These are phyloP conservation scores for Fusarium begoniae DNA, from an alignment of 2,329 filamentous ascomycete genomes.

Conservation along the genomic window DNA sequence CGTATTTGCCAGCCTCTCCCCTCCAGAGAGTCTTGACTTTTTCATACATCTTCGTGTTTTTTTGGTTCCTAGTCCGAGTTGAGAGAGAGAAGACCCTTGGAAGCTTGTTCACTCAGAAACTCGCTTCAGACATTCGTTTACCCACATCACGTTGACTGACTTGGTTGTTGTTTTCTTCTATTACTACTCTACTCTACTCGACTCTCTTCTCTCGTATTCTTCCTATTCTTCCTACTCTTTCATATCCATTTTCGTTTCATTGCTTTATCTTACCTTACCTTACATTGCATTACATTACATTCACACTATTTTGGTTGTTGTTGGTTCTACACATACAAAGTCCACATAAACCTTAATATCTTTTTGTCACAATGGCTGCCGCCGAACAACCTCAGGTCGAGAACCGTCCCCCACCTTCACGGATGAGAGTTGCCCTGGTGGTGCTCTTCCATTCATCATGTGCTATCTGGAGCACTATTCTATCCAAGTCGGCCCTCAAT, in stretches of 20 bases:
- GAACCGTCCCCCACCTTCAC: conserved; percentile 27
- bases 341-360: conserved; percentile 14
- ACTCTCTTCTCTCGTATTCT: not conserved
- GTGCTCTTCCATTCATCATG: conserved; percentile 42
- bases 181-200: not conserved
- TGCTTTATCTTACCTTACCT: not conserved
- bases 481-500: conserved; percentile 42
- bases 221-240: not conserved
- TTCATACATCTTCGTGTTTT: conserved; percentile 14
- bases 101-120: conserved; percentile 17
- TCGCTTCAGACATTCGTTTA: conserved; percentile 32
- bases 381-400: conserved; percentile 29
- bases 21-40: conserved; percentile 19
- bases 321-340: not conserved
- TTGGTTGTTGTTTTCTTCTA: conserved; percentile 1
- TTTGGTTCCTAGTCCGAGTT: conserved; percentile 2
- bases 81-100: conserved; percentile 18
- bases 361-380: conserved; percentile 26
- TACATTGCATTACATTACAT: not conserved
- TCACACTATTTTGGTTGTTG: not conserved
- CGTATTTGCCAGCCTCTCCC: conserved; percentile 23
- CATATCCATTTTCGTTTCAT: not conserved
- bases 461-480: conserved; percentile 42
- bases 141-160: not conserved
- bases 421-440: conserved; percentile 36